Base-by-base conservation (phyloP, 768 basidiomycete genomes). In the Suillus americanus region DNA sequence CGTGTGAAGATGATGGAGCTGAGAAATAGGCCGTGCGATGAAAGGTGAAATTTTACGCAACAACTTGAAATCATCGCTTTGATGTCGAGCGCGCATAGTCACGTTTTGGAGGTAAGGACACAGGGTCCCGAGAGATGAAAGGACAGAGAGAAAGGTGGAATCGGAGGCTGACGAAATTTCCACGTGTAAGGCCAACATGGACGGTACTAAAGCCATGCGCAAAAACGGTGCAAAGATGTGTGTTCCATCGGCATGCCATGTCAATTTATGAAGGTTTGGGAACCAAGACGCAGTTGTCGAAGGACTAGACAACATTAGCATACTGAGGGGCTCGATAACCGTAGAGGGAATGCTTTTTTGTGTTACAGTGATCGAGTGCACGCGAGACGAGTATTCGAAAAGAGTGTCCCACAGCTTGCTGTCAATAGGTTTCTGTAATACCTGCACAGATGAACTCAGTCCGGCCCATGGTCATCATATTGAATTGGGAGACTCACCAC, bases 221-320 rank as follows among this genome's bases (percentile, higher is more conserved):
- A 74, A 40, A 46, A 73, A 64, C 20, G 71, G 73, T 0, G 70
- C 48, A 2, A 50, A 28, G 7, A 3, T 45, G 1, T 64, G 35
- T 63, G 74, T 71, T n/a, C 65, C 61, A 35, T 64, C 57, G 6
- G 72, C 73, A 48, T 71, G 73, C 73, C 72, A 73, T 12, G 64
- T 65, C 18, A 73, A 43, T 37, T 66, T 65, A 3, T 25, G 69
- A 23, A 73, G 30, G 56, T 68, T 73, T 0, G 73, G 69, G 23
- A 74, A 73, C 57, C 74, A 71, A 20, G 66, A 64, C 54, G 68
- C 64, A 9, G 56, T 35, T 12, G 67, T 55, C 6, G 69, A 71
- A 8, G 65, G 67, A 45, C 55, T 50, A 13, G 66, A 60, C 60
- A 73, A 65, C 50, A 43, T 69, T 5, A 62, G 38, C 30, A 69